Conservation (phyloP, 257 asterid species). For the Ajuga chamaepitys region DNA sequence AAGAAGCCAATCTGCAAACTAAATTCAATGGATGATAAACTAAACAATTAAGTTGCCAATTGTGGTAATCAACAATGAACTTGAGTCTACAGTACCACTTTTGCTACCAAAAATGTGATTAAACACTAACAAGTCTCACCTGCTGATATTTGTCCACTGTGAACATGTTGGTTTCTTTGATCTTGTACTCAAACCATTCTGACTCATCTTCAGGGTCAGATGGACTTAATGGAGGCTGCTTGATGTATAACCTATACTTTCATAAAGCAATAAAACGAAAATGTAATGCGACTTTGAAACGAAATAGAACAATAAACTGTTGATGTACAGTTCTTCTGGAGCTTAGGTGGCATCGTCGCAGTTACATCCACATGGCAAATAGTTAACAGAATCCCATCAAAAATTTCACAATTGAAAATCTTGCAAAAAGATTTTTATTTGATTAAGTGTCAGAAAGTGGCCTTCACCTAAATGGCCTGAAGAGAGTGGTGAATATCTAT, state of each 20-base stretch:
- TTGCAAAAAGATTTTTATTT: not conserved
- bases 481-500: not conserved
- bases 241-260: conserved; percentile 66
- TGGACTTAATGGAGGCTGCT: conserved; percentile 57
- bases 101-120: not conserved
- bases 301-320: not conserved
- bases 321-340: too few relatives aligned
- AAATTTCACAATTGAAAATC: too few relatives aligned
- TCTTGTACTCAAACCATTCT: conserved; percentile 96
- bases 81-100: conserved; percentile 6
- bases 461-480: not conserved
- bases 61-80: not conserved
- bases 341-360: too few relatives aligned
- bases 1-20: conserved; percentile 93
- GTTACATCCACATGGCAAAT: not conserved
- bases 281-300: conserved; percentile 2
- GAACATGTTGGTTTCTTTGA: conserved; percentile 91
- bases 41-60: conserved; percentile 18
- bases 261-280: conserved; percentile 10
- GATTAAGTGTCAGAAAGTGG: not conserved
- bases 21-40: conserved; percentile 45
- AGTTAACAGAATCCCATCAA: too few relatives aligned
- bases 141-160: conserved; percentile 97
- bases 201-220: conserved; percentile 41
- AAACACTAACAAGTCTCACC: conserved; percentile 41